Percentiles rank a stretch among this genome's conserved stretches.
These are phyloP conservation scores for Gaultheria prostrata DNA, from an alignment of 148 eudicot genomes.

Conservation along the genomic window DNA sequence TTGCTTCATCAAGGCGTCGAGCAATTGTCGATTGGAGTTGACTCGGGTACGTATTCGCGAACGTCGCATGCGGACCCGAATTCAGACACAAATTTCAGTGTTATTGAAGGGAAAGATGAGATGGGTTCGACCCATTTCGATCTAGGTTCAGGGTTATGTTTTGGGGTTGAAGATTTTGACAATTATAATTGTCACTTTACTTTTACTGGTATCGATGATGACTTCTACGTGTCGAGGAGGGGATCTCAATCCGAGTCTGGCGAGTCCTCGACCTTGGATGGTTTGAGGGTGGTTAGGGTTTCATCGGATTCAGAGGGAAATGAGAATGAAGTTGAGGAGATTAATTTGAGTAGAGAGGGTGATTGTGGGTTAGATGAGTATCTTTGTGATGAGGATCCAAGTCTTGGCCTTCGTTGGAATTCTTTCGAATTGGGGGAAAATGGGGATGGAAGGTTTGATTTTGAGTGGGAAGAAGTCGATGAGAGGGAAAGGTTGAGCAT, in stretches of 20 bases:
- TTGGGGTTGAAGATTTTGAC: slow-evolving; percentile 11
- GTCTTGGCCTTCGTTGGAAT: slow-evolving; percentile 40
- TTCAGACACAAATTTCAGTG: slow-evolving; percentile 30
- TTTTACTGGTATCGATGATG: slow-evolving; percentile 45
- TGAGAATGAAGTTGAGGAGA: slow-evolving; percentile 21
- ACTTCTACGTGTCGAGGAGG: slow-evolving; percentile 43
- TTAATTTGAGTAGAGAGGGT: slow-evolving; percentile 30
- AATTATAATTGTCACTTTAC: slow-evolving; percentile 36
- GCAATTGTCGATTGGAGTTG: slow-evolving; percentile 27
- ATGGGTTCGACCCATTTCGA: slow-evolving; percentile 36
- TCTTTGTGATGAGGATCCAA: slow-evolving; percentile 27
- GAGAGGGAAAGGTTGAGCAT: slow-evolving; percentile 41
- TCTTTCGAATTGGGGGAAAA: slow-evolving; percentile 37
- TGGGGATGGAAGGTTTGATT: slow-evolving; percentile 33
- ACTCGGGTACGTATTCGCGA: not conserved
- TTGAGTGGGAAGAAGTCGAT: slow-evolving; percentile 72
- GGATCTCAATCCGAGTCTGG: slow-evolving; percentile 23
- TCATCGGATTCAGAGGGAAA: slow-evolving; percentile 37
- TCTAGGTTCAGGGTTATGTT: slow-evolving; percentile 40
- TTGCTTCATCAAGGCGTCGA: slow-evolving; percentile 56
- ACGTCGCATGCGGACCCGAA: slow-evolving; percentile 12
- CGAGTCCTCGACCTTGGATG: slow-evolving; percentile 30
- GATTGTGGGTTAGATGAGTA: slow-evolving; percentile 34
- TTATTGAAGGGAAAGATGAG: slow-evolving; percentile 30
- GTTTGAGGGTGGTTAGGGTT: slow-evolving; percentile 28